A percentile compares a stretch with the other conserved stretches of the same genome.
phyloP scores from a whole-genome alignment of 163 green algal genomes.

The Trebouxiophyceae sp. region DNA sequence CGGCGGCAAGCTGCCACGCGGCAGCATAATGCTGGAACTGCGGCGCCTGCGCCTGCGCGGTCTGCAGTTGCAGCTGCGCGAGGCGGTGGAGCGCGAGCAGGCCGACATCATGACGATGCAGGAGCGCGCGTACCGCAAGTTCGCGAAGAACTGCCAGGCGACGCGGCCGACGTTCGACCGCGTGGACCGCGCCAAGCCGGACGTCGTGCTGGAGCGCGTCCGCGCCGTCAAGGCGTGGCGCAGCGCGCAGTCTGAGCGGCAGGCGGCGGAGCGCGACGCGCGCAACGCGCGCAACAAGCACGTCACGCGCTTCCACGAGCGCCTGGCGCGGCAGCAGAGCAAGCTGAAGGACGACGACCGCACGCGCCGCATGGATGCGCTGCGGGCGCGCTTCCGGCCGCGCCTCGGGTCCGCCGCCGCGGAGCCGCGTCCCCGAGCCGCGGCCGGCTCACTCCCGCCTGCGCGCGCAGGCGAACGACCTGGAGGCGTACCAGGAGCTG shows the following conservation, averaged over 20 bases:
- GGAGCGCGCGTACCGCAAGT: conserved; percentile 59
- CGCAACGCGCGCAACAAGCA: conserved; percentile 62
- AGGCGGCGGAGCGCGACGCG: conserved; percentile 36
- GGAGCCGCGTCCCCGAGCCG: neutral
- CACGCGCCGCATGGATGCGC: conserved; percentile 73
- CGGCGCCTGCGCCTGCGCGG: conserved; percentile 1
- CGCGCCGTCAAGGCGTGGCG: conserved; percentile 20
- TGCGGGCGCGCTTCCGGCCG: conserved; percentile 47
- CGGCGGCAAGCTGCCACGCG: conserved; percentile 14
- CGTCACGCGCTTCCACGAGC: conserved; percentile 75
- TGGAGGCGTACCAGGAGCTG: conserved; percentile 93
- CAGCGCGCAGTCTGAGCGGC: conserved; percentile 18
- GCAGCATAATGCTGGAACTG: conserved; percentile 34
- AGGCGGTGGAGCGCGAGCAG: conserved; percentile 56
- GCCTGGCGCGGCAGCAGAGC: conserved; percentile 53
- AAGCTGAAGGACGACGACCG: conserved; percentile 58
- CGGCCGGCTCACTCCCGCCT: neutral
- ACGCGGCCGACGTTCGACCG: conserved; percentile 32
- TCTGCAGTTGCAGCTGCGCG: neutral
- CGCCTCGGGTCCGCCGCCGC: too few species aligned
- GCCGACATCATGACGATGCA: conserved; percentile 49
- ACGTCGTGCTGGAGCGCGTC: conserved; percentile 18
- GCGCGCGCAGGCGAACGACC: conserved; percentile 72
- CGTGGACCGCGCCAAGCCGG: conserved; percentile 31
- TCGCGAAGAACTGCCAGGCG: conserved; percentile 33